Conservation (phyloP, 1,139 yeast species). For the Sugiyamaella paludigena region DNA sequence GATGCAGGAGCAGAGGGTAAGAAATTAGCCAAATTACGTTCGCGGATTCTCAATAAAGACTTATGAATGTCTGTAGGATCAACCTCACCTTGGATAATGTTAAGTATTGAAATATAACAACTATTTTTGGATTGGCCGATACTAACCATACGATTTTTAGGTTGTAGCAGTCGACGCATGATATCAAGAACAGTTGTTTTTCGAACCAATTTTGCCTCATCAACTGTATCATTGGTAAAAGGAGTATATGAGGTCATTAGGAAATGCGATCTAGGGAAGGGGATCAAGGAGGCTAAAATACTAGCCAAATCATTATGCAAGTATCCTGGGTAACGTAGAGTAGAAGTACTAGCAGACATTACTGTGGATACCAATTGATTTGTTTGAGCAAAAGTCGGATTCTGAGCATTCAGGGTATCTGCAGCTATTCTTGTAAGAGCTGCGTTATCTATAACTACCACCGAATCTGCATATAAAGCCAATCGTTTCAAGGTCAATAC, state of each 20-base stretch:
- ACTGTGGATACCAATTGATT: conserved; percentile 85
- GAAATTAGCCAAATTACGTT: conserved; percentile 61
- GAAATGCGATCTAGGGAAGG: conserved; percentile 88
- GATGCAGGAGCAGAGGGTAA: conserved; percentile 87
- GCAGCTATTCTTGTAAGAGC: conserved; percentile 71
- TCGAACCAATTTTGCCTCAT: conserved; percentile 58
- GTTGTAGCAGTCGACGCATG: conserved; percentile 75
- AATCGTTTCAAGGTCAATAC: conserved; percentile 76
- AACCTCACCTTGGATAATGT: conserved; percentile 70
- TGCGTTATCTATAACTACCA: conserved; percentile 85
- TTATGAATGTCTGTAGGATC: conserved; percentile 78
- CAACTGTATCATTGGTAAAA: conserved; percentile 62
- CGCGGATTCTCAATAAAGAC: conserved; percentile 74
- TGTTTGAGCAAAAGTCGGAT: conserved; percentile 63
- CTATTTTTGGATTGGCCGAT: conserved; percentile 40
- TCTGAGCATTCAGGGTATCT: conserved; percentile 44
- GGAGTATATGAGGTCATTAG: conserved; percentile 87
- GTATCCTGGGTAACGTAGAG: conserved; percentile 87
- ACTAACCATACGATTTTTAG: conserved; percentile 69
- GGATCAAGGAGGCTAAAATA: conserved; percentile 76
- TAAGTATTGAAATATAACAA: conserved; percentile 67
- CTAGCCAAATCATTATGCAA: conserved; percentile 86
- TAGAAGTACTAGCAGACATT: conserved; percentile 80
- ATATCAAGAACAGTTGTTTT: conserved; percentile 82
- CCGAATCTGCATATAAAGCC: conserved; percentile 80